Base-by-base conservation (phyloP, 164 flowering plant genomes). In the Chimonanthus salicifolius region DNA sequence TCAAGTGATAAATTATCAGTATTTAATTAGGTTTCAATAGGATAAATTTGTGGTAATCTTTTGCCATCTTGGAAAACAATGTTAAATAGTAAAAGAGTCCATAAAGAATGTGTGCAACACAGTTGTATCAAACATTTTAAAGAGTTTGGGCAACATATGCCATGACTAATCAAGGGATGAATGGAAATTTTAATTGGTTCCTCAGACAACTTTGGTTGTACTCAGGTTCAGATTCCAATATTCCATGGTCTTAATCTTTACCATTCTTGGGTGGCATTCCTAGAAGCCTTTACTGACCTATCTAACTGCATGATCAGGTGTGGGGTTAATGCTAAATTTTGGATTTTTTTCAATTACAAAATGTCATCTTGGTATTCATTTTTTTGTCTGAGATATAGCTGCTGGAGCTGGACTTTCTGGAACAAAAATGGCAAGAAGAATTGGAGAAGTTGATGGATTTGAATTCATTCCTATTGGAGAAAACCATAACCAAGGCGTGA, bases 331-430 rank as follows among this genome's bases (percentile, higher is more conserved):
- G 58, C 15, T 54, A 11, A 3, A 11, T 54, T 54, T 10, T 54
- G 10, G 1, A 3, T 51, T 51, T 54, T 54, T 13, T 54, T 3
- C 2, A 4, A 11, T 11, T 10, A 11, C 60, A 54, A 54, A 54
- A 11, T 44, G 44, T 8, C 68, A 66, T 16, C 21, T 62, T 44
- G 68, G 48, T 44, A 33, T 45, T 43, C 15, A 66, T 66, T 47
- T 62, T 67, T 58, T 46, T 62, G 62, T 67, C 33, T 83, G 62
- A 58, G 58, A 74, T 15, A 60, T 82, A 96, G 98, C 97, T 83
- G 99, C 99, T 83, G 99, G 98, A 83, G 99, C 99, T 81, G 98
- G 99, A 75, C 99, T 96, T 80, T 83, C 95, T 3, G 98, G 99
- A 47, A 87, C 74, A 74, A 96, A 96, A 87, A 88, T 94, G 98